Evolutionary conservation across 1,139 yeast species (phyloP), one percentile per base, ranked within the genome.

Genomic region (Candida smagusa): DNA sequence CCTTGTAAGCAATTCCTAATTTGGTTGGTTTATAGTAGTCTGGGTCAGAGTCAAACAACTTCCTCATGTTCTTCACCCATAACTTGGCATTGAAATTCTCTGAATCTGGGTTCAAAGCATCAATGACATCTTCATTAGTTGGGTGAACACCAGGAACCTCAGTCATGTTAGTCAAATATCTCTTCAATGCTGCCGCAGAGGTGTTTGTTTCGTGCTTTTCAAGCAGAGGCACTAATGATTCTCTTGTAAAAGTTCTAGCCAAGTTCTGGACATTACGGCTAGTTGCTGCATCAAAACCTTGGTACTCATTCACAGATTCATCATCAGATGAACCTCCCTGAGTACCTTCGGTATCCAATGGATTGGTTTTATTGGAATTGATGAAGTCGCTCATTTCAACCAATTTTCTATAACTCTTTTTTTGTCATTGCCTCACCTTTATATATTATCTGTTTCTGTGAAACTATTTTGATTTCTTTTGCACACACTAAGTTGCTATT

Each of bases 51-150:
- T 70, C 69, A 58, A 65, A 61, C 42, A 83, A 57, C 40, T 74
- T 73, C 45, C 78, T 72, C 70, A 84, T 63, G 55, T 84, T 84
- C 55, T 78, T 77, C 42, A 85, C 80, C 95, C 95, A 88, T 39
- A 72, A 78, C 49, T 74, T 73, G 33, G 90, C 63, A 40, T 68
- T 71, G 61, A 87, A 87, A 9, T 74, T 56, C 9, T 74, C 79
- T 22, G 78, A 65, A 9, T 63, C 64, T 0, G 72, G 67, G 46
- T 68, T 53, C 35, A 58, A 53, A 6, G 41, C 31, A 3, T 52
- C 56, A 13, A 46, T 50, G 13, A 36, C 41, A 9, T 34, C 23
- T 3, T 39, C 48, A 9, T 40, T 45, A 39, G 52, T 65, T 3
- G 78, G 73, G 27, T 55, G 52, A 6, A 68, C 61, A 31, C 80